Conservation (phyloP, 148 eudicot species). For the Chenopodium album region DNA sequence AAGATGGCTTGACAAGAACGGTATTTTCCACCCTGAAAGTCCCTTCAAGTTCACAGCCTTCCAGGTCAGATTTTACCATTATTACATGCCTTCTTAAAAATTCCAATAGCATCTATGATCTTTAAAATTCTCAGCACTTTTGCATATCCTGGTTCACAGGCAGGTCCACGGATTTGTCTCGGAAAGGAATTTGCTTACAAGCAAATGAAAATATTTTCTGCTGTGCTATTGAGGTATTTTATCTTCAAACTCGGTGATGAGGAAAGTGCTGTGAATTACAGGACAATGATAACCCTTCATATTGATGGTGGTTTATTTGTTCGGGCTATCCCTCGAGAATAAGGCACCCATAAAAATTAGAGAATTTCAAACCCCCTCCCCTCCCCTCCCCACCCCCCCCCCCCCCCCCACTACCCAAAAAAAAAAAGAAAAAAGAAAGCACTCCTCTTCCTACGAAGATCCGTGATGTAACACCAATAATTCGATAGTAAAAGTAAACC, state of each 20-base stretch:
- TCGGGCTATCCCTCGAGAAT: conserved; percentile 23
- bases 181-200: conserved; percentile 21
- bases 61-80: neutral
- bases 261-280: conserved; percentile 41
- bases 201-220: conserved; percentile 54
- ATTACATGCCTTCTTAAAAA: neutral
- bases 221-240: conserved; percentile 47
- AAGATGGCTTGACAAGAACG: too few relatives aligned
- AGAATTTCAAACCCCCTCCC: neutral
- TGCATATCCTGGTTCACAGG: conserved; percentile 16
- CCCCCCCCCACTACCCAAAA: too few relatives aligned
- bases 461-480: neutral
- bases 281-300: conserved; percentile 65
- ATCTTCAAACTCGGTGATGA: conserved; percentile 47
- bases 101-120: neutral
- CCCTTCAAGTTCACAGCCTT: neutral
- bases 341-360: neutral
- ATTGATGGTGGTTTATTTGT: conserved; percentile 62
- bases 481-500: neutral
- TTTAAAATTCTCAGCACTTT: neutral
- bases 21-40: too few relatives aligned
- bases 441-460: neutral
- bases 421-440: too few relatives aligned
- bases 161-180: conserved; percentile 37
- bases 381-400: neutral